Evolutionary conservation across 257 asterid species (phyloP).

Genomic region (Avicennia marina): DNA sequence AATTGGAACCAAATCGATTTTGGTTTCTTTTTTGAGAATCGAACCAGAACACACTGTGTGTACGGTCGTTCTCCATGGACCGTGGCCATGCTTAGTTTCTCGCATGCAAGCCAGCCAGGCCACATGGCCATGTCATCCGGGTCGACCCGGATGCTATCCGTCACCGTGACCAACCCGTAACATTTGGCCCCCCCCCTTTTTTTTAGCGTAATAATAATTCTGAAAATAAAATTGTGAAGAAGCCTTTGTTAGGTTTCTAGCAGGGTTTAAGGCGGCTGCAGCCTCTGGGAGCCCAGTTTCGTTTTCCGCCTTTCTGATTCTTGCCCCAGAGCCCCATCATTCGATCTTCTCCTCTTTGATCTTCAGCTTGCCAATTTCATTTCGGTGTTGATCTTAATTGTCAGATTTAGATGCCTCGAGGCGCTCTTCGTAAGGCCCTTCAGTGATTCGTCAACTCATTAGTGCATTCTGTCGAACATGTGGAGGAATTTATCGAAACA

Average conservation of each 20-base stretch:
- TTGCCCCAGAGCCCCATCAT: background rate
- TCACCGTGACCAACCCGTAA: too few species aligned
- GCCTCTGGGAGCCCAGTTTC: constrained; percentile 16
- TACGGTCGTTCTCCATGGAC: too few species aligned
- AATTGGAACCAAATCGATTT: too few species aligned
- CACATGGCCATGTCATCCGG: too few species aligned
- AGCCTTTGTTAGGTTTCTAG: constrained; percentile 50
- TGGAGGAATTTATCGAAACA: constrained; percentile 72
- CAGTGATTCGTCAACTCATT: constrained; percentile 1
- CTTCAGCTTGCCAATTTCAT: constrained; percentile 5
- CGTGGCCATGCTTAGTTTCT: too few species aligned
- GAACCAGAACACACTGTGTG: too few species aligned
- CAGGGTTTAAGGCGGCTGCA: constrained; percentile 66
- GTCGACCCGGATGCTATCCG: too few species aligned
- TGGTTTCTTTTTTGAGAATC: too few species aligned
- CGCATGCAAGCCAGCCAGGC: too few species aligned
- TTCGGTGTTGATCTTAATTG: background rate
- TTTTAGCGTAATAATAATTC: too few species aligned
- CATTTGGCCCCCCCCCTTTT: too few species aligned
- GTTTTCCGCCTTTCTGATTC: background rate
- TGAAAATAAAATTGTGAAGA: too few species aligned
- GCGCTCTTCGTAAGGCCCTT: background rate
- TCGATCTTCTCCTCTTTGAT: constrained; percentile 1
- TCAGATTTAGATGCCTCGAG: background rate
- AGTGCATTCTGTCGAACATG: constrained; percentile 42